Base-by-base conservation (phyloP, 208 protist genomes). In the Acanthamoeba healyi region DNA sequence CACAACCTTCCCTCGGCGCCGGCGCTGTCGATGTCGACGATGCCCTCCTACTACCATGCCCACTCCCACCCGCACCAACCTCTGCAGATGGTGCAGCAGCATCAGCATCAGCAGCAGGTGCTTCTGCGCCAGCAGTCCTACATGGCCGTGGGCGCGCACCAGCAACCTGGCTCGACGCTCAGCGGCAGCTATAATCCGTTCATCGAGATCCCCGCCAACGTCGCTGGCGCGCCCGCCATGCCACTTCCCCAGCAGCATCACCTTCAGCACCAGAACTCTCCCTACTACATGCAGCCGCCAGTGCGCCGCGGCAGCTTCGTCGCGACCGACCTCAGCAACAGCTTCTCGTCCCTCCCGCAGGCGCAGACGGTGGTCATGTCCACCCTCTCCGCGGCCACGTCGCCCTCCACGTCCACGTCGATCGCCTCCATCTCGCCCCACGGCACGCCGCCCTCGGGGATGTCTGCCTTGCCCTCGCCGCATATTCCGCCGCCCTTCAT, bases 401-500 rank as follows among this genome's bases (percentile, higher is more conserved):
- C 36, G 32, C 70, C 70, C 6, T 38, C 36, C 9, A 29, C 38
- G 38, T 44, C 74, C 44, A 38, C 26, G 2, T 84, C 74, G 1
- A 1, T 38, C 36, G 26, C 72, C 32, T 40, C 72, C 22, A 51
- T 49, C 38, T 84, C 74, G 44, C 67, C 67, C 15, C 19, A 22
- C 29, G 26, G n/a, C 26, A 84, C 74, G 19, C 74, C 46, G 0
- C 74, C 74, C 0, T 34, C 74, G 1, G 67, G 67, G 4, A 77
- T 77, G 36, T 44, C 38, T 4, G 36, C 42, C n/a, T 24, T 84
- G 32, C n/a, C 65, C 36, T 42, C 65, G 5, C 67, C 74, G 10
- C 74, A 84, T 42, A 84, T 84, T 56, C 74, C 74, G 17, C 74
- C 74, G 5, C 74, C 74, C 1, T 84, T 84, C 74, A 84, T 84